Percentiles rank a stretch among this genome's conserved stretches.
Conservation (phyloP, 1,284 basidiomycete species). For the Malassezia caprae region DNA sequence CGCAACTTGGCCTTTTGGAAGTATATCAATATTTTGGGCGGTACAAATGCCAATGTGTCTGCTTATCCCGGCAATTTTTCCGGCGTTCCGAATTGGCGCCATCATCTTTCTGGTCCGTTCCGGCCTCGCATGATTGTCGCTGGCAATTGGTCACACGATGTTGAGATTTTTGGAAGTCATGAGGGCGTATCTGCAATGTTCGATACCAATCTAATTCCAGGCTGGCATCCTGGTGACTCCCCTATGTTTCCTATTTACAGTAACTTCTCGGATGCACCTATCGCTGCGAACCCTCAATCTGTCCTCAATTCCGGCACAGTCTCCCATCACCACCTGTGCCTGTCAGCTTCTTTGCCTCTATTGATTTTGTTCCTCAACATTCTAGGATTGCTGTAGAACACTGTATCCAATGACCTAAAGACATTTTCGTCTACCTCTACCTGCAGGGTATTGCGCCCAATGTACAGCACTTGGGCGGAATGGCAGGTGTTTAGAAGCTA, state of each 20-base stretch:
- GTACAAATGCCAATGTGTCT: constrained; percentile 3
- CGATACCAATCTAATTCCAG: not conserved
- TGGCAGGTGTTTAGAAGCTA: not conserved
- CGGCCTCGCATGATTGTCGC: not conserved
- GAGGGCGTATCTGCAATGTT: constrained; percentile 5
- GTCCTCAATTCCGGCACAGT: not conserved
- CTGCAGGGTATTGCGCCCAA: not conserved
- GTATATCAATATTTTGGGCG: constrained; percentile 30
- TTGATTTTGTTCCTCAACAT: not conserved
- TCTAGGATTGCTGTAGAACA: not conserved
- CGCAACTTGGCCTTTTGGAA: constrained; percentile 35
- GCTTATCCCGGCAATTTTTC: constrained; percentile 29
- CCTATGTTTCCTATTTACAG: not conserved
- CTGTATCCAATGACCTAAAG: not conserved
- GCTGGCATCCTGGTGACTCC: constrained; percentile 3
- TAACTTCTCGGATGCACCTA: not conserved
- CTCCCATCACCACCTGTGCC: not conserved
- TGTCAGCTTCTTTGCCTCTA: not conserved
- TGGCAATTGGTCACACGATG: constrained; percentile 4
- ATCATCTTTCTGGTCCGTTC: not conserved
- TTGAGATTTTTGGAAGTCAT: constrained; percentile 1
- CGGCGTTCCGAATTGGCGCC: constrained; percentile 11
- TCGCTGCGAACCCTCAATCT: not conserved
- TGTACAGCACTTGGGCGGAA: not conserved
- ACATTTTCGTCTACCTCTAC: not conserved